Conservation (phyloP, 2,329 filamentous ascomycete species). For the Colletotrichum tanaceti region DNA sequence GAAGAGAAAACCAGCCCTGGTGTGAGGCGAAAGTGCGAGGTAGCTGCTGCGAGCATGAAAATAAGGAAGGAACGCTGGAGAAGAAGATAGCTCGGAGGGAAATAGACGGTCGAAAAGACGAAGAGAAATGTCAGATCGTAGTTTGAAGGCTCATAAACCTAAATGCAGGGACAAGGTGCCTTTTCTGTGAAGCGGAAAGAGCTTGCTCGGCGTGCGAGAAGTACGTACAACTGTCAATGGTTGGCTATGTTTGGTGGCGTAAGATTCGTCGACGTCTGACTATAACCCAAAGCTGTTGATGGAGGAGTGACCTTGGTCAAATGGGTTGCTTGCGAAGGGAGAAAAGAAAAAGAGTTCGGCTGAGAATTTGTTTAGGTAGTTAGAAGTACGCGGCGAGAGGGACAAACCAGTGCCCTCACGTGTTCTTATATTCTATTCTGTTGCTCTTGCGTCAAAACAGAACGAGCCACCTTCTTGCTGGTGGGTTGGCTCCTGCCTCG, state of each 20-base stretch:
- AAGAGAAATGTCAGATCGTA: background rate
- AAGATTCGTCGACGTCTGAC: background rate
- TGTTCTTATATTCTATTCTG: background rate
- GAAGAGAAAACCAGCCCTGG: background rate
- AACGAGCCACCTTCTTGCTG: background rate
- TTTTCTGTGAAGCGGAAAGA: background rate
- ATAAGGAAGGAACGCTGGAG: background rate
- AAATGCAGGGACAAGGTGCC: background rate
- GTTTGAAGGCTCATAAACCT: background rate
- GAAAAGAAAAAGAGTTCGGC: background rate
- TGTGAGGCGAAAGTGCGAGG: background rate
- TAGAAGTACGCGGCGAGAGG: background rate
- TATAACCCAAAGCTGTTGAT: background rate
- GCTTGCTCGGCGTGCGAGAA: background rate
- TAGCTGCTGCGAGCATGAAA: background rate
- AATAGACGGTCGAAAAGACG: background rate
- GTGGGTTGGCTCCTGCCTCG: background rate
- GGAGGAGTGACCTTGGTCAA: background rate
- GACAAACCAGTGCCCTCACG: background rate
- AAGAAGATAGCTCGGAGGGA: background rate
- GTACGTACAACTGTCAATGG: background rate
- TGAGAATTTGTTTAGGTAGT: background rate
- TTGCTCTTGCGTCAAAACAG: background rate
- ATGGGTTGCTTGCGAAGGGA: background rate
- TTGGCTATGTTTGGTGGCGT: background rate